phyloP scores from a whole-genome alignment of 2,329 filamentous ascomycete genomes.

The Colletotrichum tabaci region DNA sequence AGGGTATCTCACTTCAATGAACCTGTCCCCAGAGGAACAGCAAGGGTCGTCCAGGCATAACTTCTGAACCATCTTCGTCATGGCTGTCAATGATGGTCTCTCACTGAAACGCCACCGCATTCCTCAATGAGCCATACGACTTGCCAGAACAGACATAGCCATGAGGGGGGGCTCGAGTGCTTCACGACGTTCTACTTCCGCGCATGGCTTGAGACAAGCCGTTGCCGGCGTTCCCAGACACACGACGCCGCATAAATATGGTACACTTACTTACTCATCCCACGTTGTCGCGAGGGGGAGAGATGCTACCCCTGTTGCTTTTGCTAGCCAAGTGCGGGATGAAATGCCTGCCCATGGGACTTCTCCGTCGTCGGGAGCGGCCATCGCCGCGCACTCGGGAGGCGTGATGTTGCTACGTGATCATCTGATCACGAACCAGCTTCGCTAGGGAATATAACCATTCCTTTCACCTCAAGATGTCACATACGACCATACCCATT shows the following conservation, averaged over 20 bases:
- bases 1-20: not conserved
- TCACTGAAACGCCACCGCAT: not conserved
- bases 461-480: rapidly evolving
- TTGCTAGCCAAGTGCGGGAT: not conserved
- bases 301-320: not conserved
- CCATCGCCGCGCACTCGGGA: not conserved
- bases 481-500: too few relatives aligned
- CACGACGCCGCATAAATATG: not conserved
- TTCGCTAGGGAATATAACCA: too few relatives aligned
- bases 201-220: not conserved
- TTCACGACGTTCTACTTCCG: not conserved
- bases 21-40: not conserved
- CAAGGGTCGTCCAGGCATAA: not conserved
- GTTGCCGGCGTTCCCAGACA: not conserved
- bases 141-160: not conserved
- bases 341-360: not conserved
- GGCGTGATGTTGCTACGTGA: too few relatives aligned
- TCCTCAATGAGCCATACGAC: not conserved
- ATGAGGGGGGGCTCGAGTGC: not conserved
- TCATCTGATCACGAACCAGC: too few relatives aligned
- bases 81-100: not conserved
- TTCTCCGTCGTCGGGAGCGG: not conserved
- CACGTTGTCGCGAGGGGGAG: not conserved
- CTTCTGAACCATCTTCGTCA: not conserved
- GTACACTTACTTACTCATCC: too few relatives aligned